Conservation (phyloP, 768 basidiomycete genomes). For the Xanthoconium stramineum region DNA sequence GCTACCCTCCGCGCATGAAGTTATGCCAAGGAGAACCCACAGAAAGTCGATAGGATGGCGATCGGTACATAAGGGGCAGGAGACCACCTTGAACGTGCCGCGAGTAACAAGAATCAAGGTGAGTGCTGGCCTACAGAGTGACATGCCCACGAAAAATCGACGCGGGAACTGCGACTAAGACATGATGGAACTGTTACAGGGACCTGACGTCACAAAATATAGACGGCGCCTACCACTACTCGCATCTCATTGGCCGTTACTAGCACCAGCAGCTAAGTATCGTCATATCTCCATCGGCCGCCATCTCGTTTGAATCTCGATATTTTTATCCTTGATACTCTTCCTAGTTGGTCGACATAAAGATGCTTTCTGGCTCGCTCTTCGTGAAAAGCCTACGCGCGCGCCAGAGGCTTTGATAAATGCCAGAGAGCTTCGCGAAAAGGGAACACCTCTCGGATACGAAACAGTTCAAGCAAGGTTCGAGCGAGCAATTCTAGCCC, state of each 20-base stretch:
- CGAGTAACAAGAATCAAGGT: too few relatives aligned
- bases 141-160: too few relatives aligned
- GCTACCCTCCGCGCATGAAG: too few relatives aligned
- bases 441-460: slow-evolving; percentile 87
- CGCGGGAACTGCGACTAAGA: too few relatives aligned
- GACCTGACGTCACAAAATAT: too few relatives aligned
- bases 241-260: slow-evolving; percentile 78
- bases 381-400: slow-evolving; percentile 82
- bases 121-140: too few relatives aligned
- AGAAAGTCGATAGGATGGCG: too few relatives aligned
- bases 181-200: too few relatives aligned
- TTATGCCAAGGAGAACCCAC: too few relatives aligned
- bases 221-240: not conserved
- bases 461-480: slow-evolving; percentile 96
- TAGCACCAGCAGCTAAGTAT: slow-evolving; percentile 53
- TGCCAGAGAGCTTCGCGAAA: slow-evolving; percentile 85
- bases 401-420: slow-evolving; percentile 89
- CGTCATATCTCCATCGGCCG: slow-evolving; percentile 79
- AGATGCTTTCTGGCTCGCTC: slow-evolving; percentile 79
- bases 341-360: slow-evolving; percentile 93
- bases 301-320: slow-evolving; percentile 95
- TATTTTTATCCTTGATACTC: slow-evolving; percentile 89
- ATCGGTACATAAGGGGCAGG: too few relatives aligned
- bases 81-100: too few relatives aligned
- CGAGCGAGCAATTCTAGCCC: slow-evolving; percentile 90